Percentiles rank a stretch among this genome's conserved stretches.
Evolutionary conservation across 192 early-diverging fungal genomes (phyloP).

Genomic region (Gonapodya prolifera): DNA sequence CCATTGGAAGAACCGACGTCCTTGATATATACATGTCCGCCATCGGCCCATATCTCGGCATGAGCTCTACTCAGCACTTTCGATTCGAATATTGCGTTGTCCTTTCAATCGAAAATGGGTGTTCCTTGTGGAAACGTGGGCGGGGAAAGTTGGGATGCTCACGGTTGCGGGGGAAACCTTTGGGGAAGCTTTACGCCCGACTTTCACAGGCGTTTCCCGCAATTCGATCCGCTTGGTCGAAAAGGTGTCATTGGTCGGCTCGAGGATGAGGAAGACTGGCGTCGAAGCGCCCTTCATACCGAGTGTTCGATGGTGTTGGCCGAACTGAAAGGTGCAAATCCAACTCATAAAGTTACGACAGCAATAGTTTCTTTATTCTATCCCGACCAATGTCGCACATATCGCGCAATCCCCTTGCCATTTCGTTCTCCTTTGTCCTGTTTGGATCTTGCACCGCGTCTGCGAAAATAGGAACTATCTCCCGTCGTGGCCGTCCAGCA

Average conservation of each 20-base stretch:
- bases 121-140: too few species aligned
- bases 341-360: too few species aligned
- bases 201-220: not conserved
- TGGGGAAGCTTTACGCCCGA: not conserved
- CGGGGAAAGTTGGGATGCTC: not conserved
- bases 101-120: too few species aligned
- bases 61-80: not conserved
- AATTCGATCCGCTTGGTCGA: not conserved
- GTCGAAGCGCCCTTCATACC: not conserved
- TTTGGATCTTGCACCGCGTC: slow-evolving; percentile 37
- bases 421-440: slow-evolving; percentile 47
- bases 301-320: not conserved
- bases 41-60: not conserved
- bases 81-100: not conserved
- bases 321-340: too few species aligned
- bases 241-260: not conserved
- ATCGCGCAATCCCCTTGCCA: slow-evolving; percentile 53
- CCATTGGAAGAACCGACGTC: not conserved
- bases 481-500: slow-evolving; percentile 53
- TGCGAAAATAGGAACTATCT: slow-evolving; percentile 65
- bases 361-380: slow-evolving; percentile 50
- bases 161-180: not conserved
- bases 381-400: slow-evolving; percentile 75
- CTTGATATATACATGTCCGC: not conserved
- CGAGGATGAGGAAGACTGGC: not conserved